phyloP scores from a whole-genome alignment of 306 rosid genomes.

The Luffa aegyptiaca region DNA sequence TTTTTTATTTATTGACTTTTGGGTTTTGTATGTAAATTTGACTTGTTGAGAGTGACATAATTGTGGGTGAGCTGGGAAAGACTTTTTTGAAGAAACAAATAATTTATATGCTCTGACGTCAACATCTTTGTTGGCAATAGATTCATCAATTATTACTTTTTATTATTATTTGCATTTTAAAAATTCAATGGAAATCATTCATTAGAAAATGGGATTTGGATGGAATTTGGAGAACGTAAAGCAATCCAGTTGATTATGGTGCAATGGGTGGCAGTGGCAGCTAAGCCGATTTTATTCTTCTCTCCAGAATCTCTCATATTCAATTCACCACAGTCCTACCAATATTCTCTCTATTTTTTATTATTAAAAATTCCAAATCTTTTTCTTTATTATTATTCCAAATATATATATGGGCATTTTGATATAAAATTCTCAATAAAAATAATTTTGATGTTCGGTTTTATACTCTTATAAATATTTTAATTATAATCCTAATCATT shows the following conservation, averaged over 20 bases:
- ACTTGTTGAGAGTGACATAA: conserved; percentile 7
- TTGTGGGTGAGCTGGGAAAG: conserved; percentile 6
- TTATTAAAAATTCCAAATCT: background rate
- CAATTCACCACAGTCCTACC: background rate
- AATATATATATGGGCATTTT: no score
- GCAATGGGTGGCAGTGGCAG: conserved; percentile 5
- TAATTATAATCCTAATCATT: background rate
- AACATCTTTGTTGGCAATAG: background rate
- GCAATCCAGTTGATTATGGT: background rate
- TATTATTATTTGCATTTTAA: background rate
- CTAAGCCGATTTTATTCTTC: conserved; percentile 2
- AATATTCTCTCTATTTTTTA: background rate
- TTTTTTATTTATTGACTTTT: background rate
- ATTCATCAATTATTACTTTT: background rate
- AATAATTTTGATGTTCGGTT: background rate
- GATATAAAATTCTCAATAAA: no score
- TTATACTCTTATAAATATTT: background rate
- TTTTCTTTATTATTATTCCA: background rate
- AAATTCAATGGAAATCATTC: background rate
- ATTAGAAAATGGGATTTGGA: background rate
- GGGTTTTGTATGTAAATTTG: conserved; percentile 10
- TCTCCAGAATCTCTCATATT: background rate
- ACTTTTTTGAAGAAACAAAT: background rate
- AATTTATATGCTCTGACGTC: conserved; percentile 5
- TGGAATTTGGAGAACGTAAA: background rate